Evolutionary conservation across 306 rosid species (phyloP).

Genomic region (Adenanthera pavonina): DNA sequence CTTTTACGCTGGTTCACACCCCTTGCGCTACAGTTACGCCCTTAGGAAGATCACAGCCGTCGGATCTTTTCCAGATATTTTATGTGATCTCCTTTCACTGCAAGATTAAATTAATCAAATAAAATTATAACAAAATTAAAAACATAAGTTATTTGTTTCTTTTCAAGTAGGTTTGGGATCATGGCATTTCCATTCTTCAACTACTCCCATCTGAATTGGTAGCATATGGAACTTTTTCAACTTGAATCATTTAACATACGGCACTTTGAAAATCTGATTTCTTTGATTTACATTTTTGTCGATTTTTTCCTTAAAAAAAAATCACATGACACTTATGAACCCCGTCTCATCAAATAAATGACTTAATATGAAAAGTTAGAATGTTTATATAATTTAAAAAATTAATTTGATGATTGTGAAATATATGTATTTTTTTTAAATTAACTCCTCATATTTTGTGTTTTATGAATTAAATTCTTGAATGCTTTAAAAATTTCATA

Average conservation of each 20-base stretch:
- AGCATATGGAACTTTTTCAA: background rate
- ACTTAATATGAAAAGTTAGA: background rate
- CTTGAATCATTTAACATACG: background rate
- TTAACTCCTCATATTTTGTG: background rate
- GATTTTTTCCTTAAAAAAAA: background rate
- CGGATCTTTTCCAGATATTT: background rate
- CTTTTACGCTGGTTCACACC: constrained; percentile 2
- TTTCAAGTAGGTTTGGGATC: constrained; percentile 7
- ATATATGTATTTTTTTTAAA: no score
- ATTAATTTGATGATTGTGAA: no score
- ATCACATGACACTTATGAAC: background rate
- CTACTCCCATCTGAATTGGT: background rate
- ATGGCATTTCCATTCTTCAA: background rate
- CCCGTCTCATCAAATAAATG: background rate
- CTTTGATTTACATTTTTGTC: background rate
- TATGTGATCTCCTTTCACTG: background rate
- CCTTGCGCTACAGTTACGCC: background rate
- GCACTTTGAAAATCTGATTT: background rate
- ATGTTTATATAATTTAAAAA: background rate
- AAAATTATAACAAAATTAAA: background rate
- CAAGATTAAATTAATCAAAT: background rate
- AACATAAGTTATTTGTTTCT: background rate
- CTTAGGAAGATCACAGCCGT: background rate
- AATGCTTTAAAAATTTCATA: background rate
- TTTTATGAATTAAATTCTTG: background rate